Conservation (phyloP, 192 early-diverging fungal species). For the Coemansia sp. region DNA sequence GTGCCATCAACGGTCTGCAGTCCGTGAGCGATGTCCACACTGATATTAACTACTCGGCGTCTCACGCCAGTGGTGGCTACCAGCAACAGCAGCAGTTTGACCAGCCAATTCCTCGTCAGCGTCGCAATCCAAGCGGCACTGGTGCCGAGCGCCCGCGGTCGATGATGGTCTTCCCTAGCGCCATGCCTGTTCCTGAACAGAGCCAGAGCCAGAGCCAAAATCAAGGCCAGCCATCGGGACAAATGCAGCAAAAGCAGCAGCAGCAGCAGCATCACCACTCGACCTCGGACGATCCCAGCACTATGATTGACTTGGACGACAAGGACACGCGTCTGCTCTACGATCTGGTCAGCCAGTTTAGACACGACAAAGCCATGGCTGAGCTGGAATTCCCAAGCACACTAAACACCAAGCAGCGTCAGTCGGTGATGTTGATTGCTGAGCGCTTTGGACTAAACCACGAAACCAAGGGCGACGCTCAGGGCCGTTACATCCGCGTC, state of each 20-base stretch:
- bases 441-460: slow-evolving; percentile 67
- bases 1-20: slow-evolving; percentile 4
- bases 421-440: slow-evolving; percentile 69
- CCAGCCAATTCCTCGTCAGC: slow-evolving; percentile 46
- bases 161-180: slow-evolving; percentile 53
- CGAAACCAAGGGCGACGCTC: slow-evolving; percentile 50
- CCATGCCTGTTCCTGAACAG: slow-evolving; percentile 43
- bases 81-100: slow-evolving; percentile 38
- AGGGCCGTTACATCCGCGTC: slow-evolving; percentile 49
- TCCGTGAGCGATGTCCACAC: slow-evolving; percentile 8
- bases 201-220: neutral
- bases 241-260: slow-evolving; percentile 18
- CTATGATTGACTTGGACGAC: slow-evolving; percentile 70
- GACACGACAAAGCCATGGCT: slow-evolving; percentile 66
- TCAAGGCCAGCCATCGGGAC: neutral
- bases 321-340: slow-evolving; percentile 70
- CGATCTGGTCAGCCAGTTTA: slow-evolving; percentile 71
- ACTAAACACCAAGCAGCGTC: slow-evolving; percentile 62
- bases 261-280: slow-evolving; percentile 24
- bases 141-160: slow-evolving; percentile 36
- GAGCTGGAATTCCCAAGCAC: slow-evolving; percentile 70
- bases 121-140: slow-evolving; percentile 39
- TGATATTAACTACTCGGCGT: neutral
- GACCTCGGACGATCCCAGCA: slow-evolving; percentile 12
- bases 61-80: neutral